Base-by-base conservation (phyloP, 495 filamentous ascomycete genomes). In the Hypomontagnella monticulosa region DNA sequence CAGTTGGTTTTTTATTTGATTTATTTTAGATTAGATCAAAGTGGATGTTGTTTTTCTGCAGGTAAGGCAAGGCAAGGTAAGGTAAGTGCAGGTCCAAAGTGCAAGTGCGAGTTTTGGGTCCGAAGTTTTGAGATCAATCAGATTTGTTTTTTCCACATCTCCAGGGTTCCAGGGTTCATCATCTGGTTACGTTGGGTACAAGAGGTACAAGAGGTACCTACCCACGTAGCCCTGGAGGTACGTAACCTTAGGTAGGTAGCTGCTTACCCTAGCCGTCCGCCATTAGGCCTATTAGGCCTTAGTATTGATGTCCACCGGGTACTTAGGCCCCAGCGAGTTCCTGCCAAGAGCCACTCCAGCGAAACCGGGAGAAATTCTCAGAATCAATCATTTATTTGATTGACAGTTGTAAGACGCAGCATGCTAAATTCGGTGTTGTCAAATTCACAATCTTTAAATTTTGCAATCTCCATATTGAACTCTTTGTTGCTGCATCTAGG, bases 331-430 rank as follows among this genome's bases (percentile, higher is more conserved):
- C 23, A 27, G 23, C 3, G 6, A 27, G 23, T 27, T 27, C 23
- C 2, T 6, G 23, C 12, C 40, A 23, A 46, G 54, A 47, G 46
- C 62, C 63, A 59, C 63, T 43, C 48, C 61, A 42, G 36, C 62
- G 74, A 75, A 76, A 53, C 69, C 23, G 57, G 54, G 55, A 69
- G 76, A 78, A 78, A 36, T 67, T 41, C 43, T 43, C 58, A 41
- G 62, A 65, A 65, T 47, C 23, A 6, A 6, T 27, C 6, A n/a
- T 27, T 6, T 42, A 42, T 2, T 2, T 42, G 16, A n/a, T n/a
- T n/a, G n/a, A n/a, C n/a, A n/a, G n/a, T n/a, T 7, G 16, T 15
- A 42, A 23, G n/a, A 23, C 6, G 36, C 43, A 23, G 18, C 4
- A 18, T 47, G 20, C 43, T 18, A 16, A 47, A 15, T 44, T 38